These are phyloP conservation scores for Puccinia brachypodii DNA, from an alignment of 1,284 basidiomycete species.

Conservation along the genomic window DNA sequence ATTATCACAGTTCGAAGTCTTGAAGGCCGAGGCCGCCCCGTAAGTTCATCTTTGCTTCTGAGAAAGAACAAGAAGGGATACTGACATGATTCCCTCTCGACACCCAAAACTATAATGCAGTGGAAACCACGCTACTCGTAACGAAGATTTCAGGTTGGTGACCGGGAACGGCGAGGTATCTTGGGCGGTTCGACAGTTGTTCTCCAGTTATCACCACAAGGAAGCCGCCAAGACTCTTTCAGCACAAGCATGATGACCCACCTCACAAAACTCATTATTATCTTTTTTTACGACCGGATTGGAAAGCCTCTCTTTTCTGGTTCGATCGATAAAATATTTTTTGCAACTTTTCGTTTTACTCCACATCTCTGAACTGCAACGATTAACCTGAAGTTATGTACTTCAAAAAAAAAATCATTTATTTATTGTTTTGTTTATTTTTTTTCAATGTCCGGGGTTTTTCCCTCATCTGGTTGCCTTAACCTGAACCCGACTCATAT, in stretches of 20 bases:
- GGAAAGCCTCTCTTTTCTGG: neutral
- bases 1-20: slow-evolving; percentile 14
- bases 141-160: slow-evolving; percentile 34
- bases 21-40: slow-evolving; percentile 25
- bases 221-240: neutral
- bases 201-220: neutral
- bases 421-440: slow-evolving; percentile 12
- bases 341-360: neutral
- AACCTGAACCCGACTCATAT: neutral
- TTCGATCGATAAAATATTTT: neutral
- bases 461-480: neutral
- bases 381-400: neutral
- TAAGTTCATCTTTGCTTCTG: neutral
- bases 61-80: no score
- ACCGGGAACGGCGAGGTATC: slow-evolving; percentile 23
- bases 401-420: no score
- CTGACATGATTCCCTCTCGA: neutral
- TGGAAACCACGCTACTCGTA: neutral
- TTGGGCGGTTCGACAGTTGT: slow-evolving; percentile 5
- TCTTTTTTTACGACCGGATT: neutral
- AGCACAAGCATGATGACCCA: neutral
- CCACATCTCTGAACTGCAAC: neutral
- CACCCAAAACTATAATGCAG: neutral
- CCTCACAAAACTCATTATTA: no score
- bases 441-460: neutral